Conservation (phyloP, 2,329 filamentous ascomycete species). For the Ceratocystis destructans region DNA sequence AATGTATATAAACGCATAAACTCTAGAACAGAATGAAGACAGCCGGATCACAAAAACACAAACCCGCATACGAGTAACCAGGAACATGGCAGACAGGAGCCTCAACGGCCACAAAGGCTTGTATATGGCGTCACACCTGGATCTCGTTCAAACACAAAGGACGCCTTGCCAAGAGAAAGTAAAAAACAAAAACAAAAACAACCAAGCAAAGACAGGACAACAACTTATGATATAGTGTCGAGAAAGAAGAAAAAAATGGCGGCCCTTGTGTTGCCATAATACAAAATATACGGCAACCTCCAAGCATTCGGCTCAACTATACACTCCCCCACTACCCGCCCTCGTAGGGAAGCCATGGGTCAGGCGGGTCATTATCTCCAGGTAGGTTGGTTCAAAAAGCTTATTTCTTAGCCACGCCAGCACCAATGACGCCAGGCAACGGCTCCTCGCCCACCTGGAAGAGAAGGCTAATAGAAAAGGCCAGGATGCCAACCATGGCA, state of each 20-base stretch:
- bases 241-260: background rate
- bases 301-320: background rate
- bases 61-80: background rate
- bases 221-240: background rate
- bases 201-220: background rate
- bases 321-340: background rate
- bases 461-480: slow-evolving; percentile 61
- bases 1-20: slow-evolving; percentile 7
- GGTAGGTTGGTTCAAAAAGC: too few species aligned
- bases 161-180: background rate
- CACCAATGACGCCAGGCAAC: slow-evolving; percentile 88
- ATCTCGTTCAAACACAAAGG: slow-evolving; percentile 7
- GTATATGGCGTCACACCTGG: background rate
- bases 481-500: slow-evolving; percentile 51
- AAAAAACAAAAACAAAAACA: background rate
- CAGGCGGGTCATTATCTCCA: too few species aligned
- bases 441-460: slow-evolving; percentile 76
- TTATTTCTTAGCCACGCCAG: slow-evolving; percentile 68
- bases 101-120: background rate
- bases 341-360: too few species aligned
- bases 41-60: background rate
- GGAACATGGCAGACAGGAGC: background rate
- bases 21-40: background rate
- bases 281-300: background rate
- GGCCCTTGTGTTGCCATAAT: background rate